Evolutionary conservation across 768 basidiomycete genomes (phyloP).

Genomic region (Cubamyces lactineus): DNA sequence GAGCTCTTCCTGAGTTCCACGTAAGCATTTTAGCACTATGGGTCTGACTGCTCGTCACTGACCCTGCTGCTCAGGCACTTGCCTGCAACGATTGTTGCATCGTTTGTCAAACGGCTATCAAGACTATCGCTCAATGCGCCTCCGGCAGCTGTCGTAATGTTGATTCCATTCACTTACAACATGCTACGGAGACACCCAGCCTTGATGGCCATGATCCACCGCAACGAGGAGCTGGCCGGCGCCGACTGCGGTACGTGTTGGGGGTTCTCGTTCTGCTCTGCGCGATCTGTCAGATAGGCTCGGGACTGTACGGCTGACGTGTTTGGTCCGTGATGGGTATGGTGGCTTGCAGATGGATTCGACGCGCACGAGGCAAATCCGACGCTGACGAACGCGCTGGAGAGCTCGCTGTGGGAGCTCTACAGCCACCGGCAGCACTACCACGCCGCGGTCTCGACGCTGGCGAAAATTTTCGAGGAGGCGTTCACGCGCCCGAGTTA

Average conservation of each 20-base stretch:
- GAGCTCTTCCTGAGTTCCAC: constrained; percentile 92
- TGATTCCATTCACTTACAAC: constrained; percentile 94
- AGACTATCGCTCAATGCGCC: constrained; percentile 84
- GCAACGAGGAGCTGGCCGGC: constrained; percentile 40
- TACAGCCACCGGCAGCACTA: constrained; percentile 80
- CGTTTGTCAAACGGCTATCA: constrained; percentile 91
- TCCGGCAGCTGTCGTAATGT: constrained; percentile 87
- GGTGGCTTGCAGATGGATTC: constrained; percentile 63
- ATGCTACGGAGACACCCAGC: constrained; percentile 89
- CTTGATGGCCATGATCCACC: constrained; percentile 93
- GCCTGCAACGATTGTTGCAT: constrained; percentile 88
- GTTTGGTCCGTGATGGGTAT: background rate
- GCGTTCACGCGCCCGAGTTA: constrained; percentile 94
- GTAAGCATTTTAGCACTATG: constrained; percentile 48
- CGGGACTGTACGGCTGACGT: background rate
- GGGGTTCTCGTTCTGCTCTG: constrained; percentile 7
- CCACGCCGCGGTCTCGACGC: constrained; percentile 81
- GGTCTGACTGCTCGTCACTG: background rate
- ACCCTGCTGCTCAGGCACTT: constrained; percentile 59
- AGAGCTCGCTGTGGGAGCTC: constrained; percentile 94
- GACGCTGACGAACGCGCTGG: constrained; percentile 73
- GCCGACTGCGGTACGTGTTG: constrained; percentile 23
- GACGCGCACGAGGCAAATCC: constrained; percentile 69
- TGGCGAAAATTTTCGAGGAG: constrained; percentile 85
- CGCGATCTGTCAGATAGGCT: background rate